Evolutionary conservation across 768 basidiomycete species (phyloP).

Genomic region (Tylopilus felleus): DNA sequence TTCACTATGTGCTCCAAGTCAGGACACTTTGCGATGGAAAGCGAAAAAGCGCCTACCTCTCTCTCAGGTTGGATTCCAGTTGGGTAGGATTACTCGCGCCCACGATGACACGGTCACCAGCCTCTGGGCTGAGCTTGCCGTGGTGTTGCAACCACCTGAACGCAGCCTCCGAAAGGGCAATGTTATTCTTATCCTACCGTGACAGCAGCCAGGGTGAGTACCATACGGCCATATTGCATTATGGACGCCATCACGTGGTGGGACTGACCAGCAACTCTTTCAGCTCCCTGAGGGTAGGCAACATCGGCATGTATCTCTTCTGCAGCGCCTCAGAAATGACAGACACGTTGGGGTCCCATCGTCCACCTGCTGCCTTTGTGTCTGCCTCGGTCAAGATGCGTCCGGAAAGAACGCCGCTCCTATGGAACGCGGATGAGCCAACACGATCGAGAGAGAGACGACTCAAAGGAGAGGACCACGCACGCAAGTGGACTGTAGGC

Average conservation of each 20-base stretch:
- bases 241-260: neutral
- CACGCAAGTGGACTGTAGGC: constrained; percentile 26
- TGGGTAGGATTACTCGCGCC: constrained; percentile 36
- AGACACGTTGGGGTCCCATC: constrained; percentile 14
- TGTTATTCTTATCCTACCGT: constrained; percentile 9
- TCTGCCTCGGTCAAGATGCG: constrained; percentile 8
- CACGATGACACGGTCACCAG: constrained; percentile 32
- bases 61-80: constrained; percentile 28
- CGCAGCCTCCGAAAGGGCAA: constrained; percentile 14
- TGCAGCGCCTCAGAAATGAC: neutral
- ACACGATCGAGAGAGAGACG: neutral
- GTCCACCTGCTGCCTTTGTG: neutral
- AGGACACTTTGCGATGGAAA: neutral
- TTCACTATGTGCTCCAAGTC: neutral
- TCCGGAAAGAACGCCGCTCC: constrained; percentile 13
- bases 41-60: neutral
- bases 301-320: constrained; percentile 1
- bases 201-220: neutral
- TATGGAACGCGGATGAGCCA: neutral
- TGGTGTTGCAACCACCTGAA: constrained; percentile 24
- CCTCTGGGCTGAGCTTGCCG: constrained; percentile 13
- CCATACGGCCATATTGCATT: neutral
- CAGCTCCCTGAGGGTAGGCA: constrained; percentile 17
- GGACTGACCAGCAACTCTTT: constrained; percentile 13
- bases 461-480: neutral